Base-by-base conservation (phyloP, 306 rosid genomes). In the Ammopiptanthus mongolicus region DNA sequence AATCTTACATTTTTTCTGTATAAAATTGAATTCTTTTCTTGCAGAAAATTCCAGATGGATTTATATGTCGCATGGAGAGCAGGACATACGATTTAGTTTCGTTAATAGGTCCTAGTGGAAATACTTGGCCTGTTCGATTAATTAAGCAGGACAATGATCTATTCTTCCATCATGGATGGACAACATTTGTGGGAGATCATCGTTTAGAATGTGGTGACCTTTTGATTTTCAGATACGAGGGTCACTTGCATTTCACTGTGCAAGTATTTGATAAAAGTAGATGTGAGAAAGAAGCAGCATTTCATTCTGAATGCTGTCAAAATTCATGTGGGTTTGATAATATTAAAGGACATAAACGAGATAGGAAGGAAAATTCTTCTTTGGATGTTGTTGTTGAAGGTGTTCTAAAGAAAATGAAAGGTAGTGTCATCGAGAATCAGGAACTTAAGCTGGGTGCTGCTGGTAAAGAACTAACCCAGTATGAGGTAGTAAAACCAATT, bases 241-340 rank as follows among this genome's bases (percentile, higher is more conserved):
- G 91, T 57, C 83, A 89, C 59, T 76, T 91, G 80, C 82, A 76
- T 75, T 93, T 93, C 81, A 84, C 90, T 0, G 96, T 93, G 80
- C 89, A 83, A 82, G 77, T 93, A 51, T 93, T 93, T 69, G 93
- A 89, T 79, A 85, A 89, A 80, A 89, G 88, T 84, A 86, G 89
- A 5, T 93, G 97, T 57, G 96, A 93, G 86, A 93, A 93, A 86
- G 98, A 91, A 72, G 88, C 82, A 14, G 87, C 93, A 34, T 91
- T 93, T 85, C 78, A 63, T 80, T 87, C 89, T 80, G 65, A 66
- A 46, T 86, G 89, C 84, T 82, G 88, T 64, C 93, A 85, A 80
- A 82, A 68, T 78, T 60, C 85, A 14, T 39, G 69, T 3, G 48
- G 69, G 21, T 52, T 79, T 53, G 78, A 71, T 18, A 71, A 47